These are phyloP conservation scores for Penicillium griseofulvum DNA, from an alignment of 2,329 filamentous ascomycete genomes.

Conservation along the genomic window DNA sequence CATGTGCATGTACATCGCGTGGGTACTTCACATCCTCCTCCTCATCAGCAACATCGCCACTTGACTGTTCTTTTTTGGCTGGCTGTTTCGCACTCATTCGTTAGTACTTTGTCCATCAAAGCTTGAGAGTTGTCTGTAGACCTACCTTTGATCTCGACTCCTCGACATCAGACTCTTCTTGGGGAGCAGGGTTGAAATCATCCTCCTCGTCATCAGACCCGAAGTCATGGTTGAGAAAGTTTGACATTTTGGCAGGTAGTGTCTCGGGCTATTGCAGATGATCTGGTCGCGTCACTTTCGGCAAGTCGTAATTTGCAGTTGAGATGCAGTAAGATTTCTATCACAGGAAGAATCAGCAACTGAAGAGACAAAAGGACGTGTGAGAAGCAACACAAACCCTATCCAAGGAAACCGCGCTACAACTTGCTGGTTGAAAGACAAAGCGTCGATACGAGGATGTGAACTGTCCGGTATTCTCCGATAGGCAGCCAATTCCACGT, in stretches of 20 bases:
- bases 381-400: background rate
- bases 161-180: constrained; percentile 71
- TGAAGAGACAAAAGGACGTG: background rate
- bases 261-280: background rate
- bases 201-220: constrained; percentile 70
- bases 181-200: constrained; percentile 82
- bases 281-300: background rate
- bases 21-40: constrained; percentile 36
- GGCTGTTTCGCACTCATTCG: constrained; percentile 23
- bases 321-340: background rate
- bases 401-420: constrained; percentile 2
- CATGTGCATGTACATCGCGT: constrained; percentile 38
- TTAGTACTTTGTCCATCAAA: constrained; percentile 23
- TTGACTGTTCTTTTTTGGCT: constrained; percentile 16
- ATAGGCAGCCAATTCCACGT: background rate
- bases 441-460: background rate
- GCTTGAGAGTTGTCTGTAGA: constrained; percentile 1
- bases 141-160: constrained; percentile 35
- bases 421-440: background rate
- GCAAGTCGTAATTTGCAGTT: background rate
- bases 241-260: constrained; percentile 37
- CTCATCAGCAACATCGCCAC: constrained; percentile 50
- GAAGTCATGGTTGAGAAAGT: constrained; percentile 52
- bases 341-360: background rate
- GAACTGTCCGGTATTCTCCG: background rate